Evolutionary conservation across 306 rosid genomes (phyloP).

Genomic region (Prosopis cineraria): DNA sequence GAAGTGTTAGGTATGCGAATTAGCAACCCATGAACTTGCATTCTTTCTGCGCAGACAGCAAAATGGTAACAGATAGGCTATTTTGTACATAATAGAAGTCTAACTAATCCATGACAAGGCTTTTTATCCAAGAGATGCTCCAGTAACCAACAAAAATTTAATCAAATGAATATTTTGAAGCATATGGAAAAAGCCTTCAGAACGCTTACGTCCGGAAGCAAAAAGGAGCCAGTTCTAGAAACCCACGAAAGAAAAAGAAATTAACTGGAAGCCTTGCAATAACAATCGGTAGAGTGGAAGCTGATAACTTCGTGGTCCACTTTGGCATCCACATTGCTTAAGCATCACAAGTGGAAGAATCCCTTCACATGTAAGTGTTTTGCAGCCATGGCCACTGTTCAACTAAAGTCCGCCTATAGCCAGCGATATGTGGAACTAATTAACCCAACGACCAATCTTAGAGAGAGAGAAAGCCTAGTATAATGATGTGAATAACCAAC

Average conservation of each 20-base stretch:
- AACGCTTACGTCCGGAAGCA: slow-evolving; percentile 32
- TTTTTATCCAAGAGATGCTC: slow-evolving; percentile 28
- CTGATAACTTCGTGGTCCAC: slow-evolving; percentile 32
- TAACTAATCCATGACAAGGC: slow-evolving; percentile 18
- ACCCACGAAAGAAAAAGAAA: background rate
- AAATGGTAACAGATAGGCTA: slow-evolving; percentile 17
- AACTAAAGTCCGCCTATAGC: slow-evolving; percentile 20
- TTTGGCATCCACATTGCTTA: slow-evolving; percentile 36
- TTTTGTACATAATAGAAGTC: slow-evolving; percentile 23
- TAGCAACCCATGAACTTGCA: background rate
- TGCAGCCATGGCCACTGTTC: slow-evolving; percentile 3
- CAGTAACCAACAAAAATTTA: slow-evolving; percentile 36
- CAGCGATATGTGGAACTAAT: slow-evolving; percentile 9
- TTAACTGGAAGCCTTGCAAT: background rate
- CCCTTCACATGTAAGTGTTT: slow-evolving; percentile 13
- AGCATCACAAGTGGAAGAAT: slow-evolving; percentile 25
- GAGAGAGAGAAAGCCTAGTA: background rate
- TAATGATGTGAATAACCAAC: background rate
- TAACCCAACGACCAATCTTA: background rate
- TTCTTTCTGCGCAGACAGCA: slow-evolving; percentile 14
- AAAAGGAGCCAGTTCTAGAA: slow-evolving; percentile 22
- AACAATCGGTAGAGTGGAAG: background rate
- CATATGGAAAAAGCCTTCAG: slow-evolving; percentile 28
- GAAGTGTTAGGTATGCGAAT: slow-evolving; percentile 30
- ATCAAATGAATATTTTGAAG: slow-evolving; percentile 33